These are phyloP conservation scores for Triangularia setosa DNA, from an alignment of 2,329 filamentous ascomycete species.

Conservation along the genomic window DNA sequence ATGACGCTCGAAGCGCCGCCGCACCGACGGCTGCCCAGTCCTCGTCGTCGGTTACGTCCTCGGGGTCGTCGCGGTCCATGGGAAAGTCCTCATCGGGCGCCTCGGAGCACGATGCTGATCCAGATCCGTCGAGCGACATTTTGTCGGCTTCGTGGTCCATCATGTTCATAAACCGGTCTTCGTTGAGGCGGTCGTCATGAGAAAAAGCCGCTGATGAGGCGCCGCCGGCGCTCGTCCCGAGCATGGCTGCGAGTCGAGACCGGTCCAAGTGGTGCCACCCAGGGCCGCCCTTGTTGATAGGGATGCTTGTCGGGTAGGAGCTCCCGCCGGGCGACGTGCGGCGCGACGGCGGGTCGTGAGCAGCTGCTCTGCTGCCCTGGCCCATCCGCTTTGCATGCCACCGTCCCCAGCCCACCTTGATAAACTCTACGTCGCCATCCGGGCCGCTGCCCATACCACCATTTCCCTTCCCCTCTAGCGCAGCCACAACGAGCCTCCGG, in stretches of 20 bases:
- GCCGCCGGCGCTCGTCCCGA: constrained; percentile 57
- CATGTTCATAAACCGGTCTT: constrained; percentile 53
- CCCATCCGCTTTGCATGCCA: constrained; percentile 83
- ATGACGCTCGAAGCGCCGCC: constrained; percentile 70
- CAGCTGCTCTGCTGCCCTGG: constrained; percentile 39
- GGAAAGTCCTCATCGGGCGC: constrained; percentile 64
- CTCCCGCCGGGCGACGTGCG: constrained; percentile 40
- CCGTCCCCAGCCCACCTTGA: constrained; percentile 95
- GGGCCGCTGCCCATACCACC: constrained; percentile 56
- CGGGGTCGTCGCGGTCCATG: constrained; percentile 69
- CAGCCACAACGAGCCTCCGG: constrained; percentile 84
- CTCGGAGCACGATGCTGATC: constrained; percentile 72
- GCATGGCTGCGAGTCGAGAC: constrained; percentile 46
- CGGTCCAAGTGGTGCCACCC: constrained; percentile 44
- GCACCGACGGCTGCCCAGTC: constrained; percentile 91
- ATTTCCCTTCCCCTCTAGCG: constrained; percentile 71
- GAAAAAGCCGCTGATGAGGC: constrained; percentile 70
- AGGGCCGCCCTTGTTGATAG: constrained; percentile 46
- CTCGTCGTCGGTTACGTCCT: constrained; percentile 89
- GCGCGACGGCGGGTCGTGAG: constrained; percentile 39
- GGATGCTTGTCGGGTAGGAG: constrained; percentile 50
- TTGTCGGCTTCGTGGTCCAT: constrained; percentile 86
- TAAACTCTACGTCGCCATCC: constrained; percentile 74
- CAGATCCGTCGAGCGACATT: constrained; percentile 78
- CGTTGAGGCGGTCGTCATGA: constrained; percentile 60